A percentile compares a stretch with the other conserved stretches of the same genome.
phyloP scores from a whole-genome alignment of 768 basidiomycete genomes.

The Pleurotus djamor region DNA sequence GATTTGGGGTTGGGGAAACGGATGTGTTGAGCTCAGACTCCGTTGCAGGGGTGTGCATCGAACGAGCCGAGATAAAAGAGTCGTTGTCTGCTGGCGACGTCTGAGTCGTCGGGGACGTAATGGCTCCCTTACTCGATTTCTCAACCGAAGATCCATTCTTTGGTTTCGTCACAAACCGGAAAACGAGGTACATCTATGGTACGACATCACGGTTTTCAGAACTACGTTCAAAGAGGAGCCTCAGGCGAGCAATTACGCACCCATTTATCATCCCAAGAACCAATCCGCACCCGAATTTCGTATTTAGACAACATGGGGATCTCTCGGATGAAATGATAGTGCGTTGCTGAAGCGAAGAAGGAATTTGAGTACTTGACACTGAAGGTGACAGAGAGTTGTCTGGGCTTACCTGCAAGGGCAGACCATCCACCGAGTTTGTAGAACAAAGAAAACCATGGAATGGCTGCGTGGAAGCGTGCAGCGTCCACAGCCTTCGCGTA shows the following conservation, averaged over 20 bases:
- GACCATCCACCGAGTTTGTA: constrained; percentile 61
- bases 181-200: constrained; percentile 54
- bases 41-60: background rate
- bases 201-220: background rate
- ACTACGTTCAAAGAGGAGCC: too few species aligned
- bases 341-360: constrained; percentile 41
- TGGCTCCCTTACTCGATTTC: background rate
- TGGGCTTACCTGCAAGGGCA: constrained; percentile 44
- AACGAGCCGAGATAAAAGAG: constrained; percentile 4
- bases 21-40: background rate
- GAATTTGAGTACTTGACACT: too few species aligned
- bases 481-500: constrained; percentile 68
- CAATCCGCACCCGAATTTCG: constrained; percentile 57
- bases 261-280: constrained; percentile 80
- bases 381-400: too few species aligned
- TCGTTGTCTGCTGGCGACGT: constrained; percentile 5
- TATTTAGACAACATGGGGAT: constrained; percentile 62
- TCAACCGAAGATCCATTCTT: constrained; percentile 26
- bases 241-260: constrained; percentile 35
- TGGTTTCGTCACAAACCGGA: constrained; percentile 56
- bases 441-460: constrained; percentile 54
- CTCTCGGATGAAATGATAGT: constrained; percentile 69
- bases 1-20: constrained; percentile 7
- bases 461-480: constrained; percentile 44
- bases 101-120: background rate